These are phyloP conservation scores for Alternaria gansuensis DNA, from an alignment of 2,329 filamentous ascomycete genomes.

Conservation along the genomic window DNA sequence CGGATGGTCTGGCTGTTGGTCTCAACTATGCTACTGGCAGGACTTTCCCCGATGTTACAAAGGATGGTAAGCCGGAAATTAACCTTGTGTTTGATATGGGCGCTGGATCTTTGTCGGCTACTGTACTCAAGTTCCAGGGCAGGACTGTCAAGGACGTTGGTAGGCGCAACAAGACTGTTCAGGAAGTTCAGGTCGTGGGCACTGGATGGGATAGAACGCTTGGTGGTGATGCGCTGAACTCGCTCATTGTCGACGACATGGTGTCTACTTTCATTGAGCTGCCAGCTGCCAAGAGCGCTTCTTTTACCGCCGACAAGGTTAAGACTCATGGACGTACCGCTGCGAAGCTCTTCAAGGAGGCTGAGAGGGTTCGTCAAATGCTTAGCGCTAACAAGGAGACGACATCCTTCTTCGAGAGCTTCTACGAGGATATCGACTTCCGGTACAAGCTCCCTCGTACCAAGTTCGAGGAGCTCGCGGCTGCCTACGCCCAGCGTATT, in stretches of 20 bases:
- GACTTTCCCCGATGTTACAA: constrained; percentile 83
- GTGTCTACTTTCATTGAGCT: constrained; percentile 78
- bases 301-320: constrained; percentile 69
- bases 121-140: constrained; percentile 87
- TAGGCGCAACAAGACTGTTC: constrained; percentile 94
- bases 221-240: constrained; percentile 88
- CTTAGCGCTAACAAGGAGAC: constrained; percentile 92
- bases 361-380: constrained; percentile 85
- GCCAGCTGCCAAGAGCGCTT: constrained; percentile 67
- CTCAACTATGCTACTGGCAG: constrained; percentile 93
- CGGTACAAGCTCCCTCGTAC: constrained; percentile 84
- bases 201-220: constrained; percentile 88
- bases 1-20: constrained; percentile 89
- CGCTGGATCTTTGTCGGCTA: constrained; percentile 90
- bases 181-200: constrained; percentile 90
- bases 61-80: constrained; percentile 86
- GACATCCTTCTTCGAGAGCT: constrained; percentile 80
- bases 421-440: constrained; percentile 93
- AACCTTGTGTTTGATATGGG: constrained; percentile 98
- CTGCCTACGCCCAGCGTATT: constrained; percentile 73
- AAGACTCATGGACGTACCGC: constrained; percentile 81
- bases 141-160: constrained; percentile 89
- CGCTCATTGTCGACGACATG: constrained; percentile 89
- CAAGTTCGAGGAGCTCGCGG: constrained; percentile 81
- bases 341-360: constrained; percentile 91